Base-by-base conservation (phyloP, 495 filamentous ascomycete species). In the Xylaria palmicola region DNA sequence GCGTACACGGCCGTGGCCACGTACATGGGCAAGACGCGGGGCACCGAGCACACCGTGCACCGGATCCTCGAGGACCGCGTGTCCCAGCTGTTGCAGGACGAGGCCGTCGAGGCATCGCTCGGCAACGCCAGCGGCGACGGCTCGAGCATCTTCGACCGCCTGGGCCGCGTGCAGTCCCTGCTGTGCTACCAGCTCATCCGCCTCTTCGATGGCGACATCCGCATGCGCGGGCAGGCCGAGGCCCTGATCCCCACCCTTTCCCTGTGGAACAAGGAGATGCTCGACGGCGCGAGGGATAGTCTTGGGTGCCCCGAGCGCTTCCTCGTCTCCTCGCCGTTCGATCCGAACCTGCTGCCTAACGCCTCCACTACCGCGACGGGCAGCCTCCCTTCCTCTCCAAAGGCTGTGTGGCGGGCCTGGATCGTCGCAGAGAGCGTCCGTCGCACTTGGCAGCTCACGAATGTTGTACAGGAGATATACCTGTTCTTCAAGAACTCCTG, bases 201-300 rank as follows among this genome's bases (percentile, higher is more conserved):
- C 10, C 72, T 88, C 17, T 85, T 85, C 62, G 83, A 86, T 63
- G 81, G 80, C 27, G 79, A 85, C 64, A 76, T 85, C 48, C 74
- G 78, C 32, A 74, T 77, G 45, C 75, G 78, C 6, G 72, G 75
- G 1, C 65, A 77, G 22, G 78, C 81, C 19, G 82, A 84, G 54
- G 47, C 65, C 19, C 65, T 77, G 17, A 79, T 82, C 17, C 67
- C 76, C 0, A 74, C 75, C 19, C 70, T 86, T 10, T 65, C 70
- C 34, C 37, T 41, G 0, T 82, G 80, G 80, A 72, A 70, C 0
- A 47, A 62, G 17, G 71, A 76, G 55, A 67, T 83, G 41, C 60
- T 72, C 9, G 68, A 69, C 4, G 68, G 64, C 27, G 68, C 71
- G 2, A 56, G 67, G 17, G 62, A 63, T 1, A 71, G 65, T 32